Base-by-base conservation (phyloP, 768 basidiomycete species). In the Russula abietina region DNA sequence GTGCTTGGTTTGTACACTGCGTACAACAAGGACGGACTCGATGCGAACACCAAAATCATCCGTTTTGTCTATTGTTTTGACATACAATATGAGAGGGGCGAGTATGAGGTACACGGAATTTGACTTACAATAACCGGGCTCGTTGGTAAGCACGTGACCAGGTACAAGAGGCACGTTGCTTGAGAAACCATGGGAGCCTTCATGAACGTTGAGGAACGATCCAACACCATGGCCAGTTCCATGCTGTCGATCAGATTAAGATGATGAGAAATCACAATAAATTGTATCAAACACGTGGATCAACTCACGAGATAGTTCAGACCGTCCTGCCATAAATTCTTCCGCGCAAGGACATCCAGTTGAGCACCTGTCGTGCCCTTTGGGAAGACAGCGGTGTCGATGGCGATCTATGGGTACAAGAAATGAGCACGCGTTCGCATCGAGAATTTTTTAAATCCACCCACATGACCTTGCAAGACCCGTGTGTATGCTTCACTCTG, bases 111-210 rank as follows among this genome's bases (percentile, higher is more conserved):
- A 3, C 36, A 17, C 17, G 3, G 26, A 48, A 45, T 12, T n/a
- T 60, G 38, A 81, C 88, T 73, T 71, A 91, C 88, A 96, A 75
- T 86, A 95, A 0, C 93, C 94, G 52, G 94, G 96, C 75, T 98
- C 94, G 69, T 97, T 95, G 52, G 93, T 93, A 61, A 95, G 85
- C 68, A 95, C 85, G 73, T 97, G 87, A 12, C 97, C 97, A n/a
- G 85, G 84, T 26, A 81, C 78, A 36, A 98, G 80, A 2, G 90
- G 81, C 33, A 86, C 79, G 45, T 78, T 78, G 69, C 80, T 85
- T 24, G 83, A 80, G 75, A 96, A 91, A 45, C 87, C 83, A 62
- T 93, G 85, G 17, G 91, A 83, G 12, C 93, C 90, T 75, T 92
- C 91, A 69, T 93, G 89, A 24, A 91, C 89, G 61, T 83, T 89